Percentiles rank a stretch among this genome's conserved stretches.
phyloP scores from a whole-genome alignment of 257 asterid genomes.

The Salvia hispanica region DNA sequence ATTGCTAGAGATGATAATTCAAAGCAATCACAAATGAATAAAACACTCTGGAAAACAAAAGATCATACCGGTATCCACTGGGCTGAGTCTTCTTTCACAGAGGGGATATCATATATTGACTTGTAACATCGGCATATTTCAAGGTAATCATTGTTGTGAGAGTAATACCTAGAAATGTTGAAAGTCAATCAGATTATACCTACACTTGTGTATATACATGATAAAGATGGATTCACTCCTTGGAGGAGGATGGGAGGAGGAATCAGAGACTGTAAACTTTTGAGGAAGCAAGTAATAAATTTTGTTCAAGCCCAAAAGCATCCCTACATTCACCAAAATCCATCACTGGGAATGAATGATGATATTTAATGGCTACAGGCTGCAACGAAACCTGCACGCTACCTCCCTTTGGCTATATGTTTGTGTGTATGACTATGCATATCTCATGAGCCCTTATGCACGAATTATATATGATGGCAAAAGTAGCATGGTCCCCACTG shows the following conservation, averaged over 20 bases:
- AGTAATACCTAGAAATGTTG: constrained; percentile 58
- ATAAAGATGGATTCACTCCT: background rate
- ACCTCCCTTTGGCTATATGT: background rate
- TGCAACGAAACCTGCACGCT: background rate
- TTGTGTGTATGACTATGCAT: background rate
- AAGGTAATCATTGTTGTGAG: constrained; percentile 84
- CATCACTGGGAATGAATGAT: background rate
- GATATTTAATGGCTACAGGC: background rate
- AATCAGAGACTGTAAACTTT: background rate
- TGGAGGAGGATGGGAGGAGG: background rate
- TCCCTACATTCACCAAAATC: constrained; percentile 1
- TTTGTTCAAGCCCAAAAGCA: background rate
- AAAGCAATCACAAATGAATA: background rate
- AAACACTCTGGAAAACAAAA: constrained; percentile 16
- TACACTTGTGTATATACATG: background rate
- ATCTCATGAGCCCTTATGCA: background rate
- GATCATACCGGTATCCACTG: constrained; percentile 80
- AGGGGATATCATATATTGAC: constrained; percentile 88
- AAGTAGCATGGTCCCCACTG: background rate
- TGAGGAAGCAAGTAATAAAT: too few species aligned
- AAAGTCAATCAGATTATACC: constrained; percentile 7
- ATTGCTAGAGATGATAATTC: background rate
- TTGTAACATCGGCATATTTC: constrained; percentile 95
- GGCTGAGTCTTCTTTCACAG: constrained; percentile 75
- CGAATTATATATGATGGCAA: too few species aligned